phyloP scores from a whole-genome alignment of 257 asterid species.

The Solanum ahanhuiri region DNA sequence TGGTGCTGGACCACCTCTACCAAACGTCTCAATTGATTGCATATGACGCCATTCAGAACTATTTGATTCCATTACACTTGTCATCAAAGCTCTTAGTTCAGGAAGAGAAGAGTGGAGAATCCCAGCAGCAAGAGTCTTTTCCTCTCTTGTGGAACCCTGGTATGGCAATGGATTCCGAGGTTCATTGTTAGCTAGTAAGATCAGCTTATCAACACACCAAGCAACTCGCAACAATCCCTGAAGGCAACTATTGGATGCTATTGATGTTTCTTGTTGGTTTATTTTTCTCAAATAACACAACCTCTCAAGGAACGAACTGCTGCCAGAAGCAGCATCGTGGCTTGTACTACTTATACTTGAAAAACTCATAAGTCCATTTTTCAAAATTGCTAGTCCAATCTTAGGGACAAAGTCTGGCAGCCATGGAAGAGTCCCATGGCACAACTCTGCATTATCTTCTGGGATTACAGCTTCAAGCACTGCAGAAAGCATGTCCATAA shows the following conservation, averaged over 20 bases:
- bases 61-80: slow-evolving; percentile 25
- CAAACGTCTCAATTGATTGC: slow-evolving; percentile 46
- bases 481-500: slow-evolving; percentile 54
- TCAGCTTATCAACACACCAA: slow-evolving; percentile 53
- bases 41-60: slow-evolving; percentile 26
- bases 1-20: slow-evolving; percentile 99
- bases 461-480: slow-evolving; percentile 63
- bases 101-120: slow-evolving; percentile 35
- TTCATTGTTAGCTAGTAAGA: slow-evolving; percentile 45
- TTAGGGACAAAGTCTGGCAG: slow-evolving; percentile 83
- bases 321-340: slow-evolving; percentile 10
- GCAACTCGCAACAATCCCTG: slow-evolving; percentile 62
- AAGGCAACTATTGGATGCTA: slow-evolving; percentile 72
- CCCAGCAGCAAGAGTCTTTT: slow-evolving; percentile 58
- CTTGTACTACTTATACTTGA: slow-evolving; percentile 16
- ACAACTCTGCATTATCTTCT: slow-evolving; percentile 24
- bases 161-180: slow-evolving; percentile 21
- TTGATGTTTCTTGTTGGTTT: slow-evolving; percentile 37
- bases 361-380: slow-evolving; percentile 39
- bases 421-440: slow-evolving; percentile 47
- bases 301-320: slow-evolving; percentile 37
- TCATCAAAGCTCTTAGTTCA: slow-evolving; percentile 35
- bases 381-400: slow-evolving; percentile 55
- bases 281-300: slow-evolving; percentile 43
- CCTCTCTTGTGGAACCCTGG: slow-evolving; percentile 30